Evolutionary conservation across 768 basidiomycete species (phyloP).

Genomic region (Gymnopilus dilepis): DNA sequence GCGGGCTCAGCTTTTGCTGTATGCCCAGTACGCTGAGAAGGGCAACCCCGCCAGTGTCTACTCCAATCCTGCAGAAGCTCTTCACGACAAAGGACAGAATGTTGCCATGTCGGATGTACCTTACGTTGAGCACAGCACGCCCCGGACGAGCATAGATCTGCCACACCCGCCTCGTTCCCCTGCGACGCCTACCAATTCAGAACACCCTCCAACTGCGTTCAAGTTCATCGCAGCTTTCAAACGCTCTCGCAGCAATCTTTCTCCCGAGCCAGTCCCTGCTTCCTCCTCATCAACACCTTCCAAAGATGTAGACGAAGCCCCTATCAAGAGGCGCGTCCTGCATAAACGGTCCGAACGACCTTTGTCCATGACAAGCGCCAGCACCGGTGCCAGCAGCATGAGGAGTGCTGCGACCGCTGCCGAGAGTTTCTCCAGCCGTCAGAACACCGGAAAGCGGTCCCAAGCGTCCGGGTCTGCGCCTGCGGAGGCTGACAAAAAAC

Average conservation of each 20-base stretch:
- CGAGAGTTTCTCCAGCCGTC: conserved; percentile 46
- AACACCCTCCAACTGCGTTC: conserved; percentile 62
- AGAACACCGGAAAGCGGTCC: conserved; percentile 29
- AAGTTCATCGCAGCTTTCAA: conserved; percentile 71
- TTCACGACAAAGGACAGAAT: conserved; percentile 44
- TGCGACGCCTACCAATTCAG: conserved; percentile 28
- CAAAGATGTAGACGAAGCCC: conserved; percentile 32
- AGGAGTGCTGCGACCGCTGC: conserved; percentile 59
- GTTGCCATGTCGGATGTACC: conserved; percentile 64
- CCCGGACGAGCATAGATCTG: conserved; percentile 54
- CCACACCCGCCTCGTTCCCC: conserved; percentile 39
- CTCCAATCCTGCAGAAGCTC: conserved; percentile 55
- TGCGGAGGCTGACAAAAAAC: conserved; percentile 8
- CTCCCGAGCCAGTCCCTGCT: conserved; percentile 43
- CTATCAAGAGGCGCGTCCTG: conserved; percentile 22
- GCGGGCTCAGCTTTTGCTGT: conserved; percentile 77
- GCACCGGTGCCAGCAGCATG: conserved; percentile 63
- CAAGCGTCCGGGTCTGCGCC: conserved; percentile 20
- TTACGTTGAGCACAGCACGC: conserved; percentile 50
- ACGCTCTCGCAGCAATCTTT: conserved; percentile 63
- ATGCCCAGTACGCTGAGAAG: conserved; percentile 79
- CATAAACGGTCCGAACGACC: conserved; percentile 49
- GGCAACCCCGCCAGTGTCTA: conserved; percentile 59
- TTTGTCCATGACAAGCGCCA: conserved; percentile 62
- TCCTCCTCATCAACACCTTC: conserved; percentile 37